These are phyloP conservation scores for Beauveria sp. DNA, from an alignment of 2,329 filamentous ascomycete species.

Conservation along the genomic window DNA sequence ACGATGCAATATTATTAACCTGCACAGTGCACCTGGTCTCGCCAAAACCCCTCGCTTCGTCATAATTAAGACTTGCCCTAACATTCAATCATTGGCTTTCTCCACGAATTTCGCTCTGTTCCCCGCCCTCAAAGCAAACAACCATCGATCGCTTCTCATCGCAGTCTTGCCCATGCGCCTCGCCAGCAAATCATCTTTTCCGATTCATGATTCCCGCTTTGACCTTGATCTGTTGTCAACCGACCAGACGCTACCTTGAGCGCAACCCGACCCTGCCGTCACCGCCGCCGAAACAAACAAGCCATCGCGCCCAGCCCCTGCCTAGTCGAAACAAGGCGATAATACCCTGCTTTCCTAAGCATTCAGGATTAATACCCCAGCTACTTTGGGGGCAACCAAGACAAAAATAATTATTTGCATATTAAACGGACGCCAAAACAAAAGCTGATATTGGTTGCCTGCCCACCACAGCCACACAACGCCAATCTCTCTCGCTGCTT, in stretches of 20 bases:
- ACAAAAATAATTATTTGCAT: neutral
- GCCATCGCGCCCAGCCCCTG: neutral
- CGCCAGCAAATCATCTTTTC: neutral
- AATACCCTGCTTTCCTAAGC: neutral
- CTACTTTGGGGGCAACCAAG: neutral
- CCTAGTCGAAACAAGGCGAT: slow-evolving; percentile 4
- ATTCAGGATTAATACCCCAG: neutral
- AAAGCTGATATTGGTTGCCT: neutral
- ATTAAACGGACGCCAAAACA: neutral
- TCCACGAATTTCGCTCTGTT: neutral
- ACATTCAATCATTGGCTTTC: neutral
- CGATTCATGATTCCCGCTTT: neutral
- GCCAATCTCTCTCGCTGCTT: neutral
- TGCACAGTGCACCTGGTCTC: neutral
- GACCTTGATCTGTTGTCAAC: neutral
- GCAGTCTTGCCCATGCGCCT: neutral
- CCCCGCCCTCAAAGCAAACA: neutral
- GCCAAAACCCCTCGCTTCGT: neutral
- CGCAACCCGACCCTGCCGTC: neutral
- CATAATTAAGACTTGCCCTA: neutral
- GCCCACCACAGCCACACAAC: slow-evolving; percentile 1
- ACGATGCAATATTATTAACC: neutral
- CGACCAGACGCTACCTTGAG: neutral
- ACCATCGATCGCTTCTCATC: neutral
- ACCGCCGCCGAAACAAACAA: neutral